Base-by-base conservation (phyloP, 768 basidiomycete species). In the Podaxis sp. region DNA sequence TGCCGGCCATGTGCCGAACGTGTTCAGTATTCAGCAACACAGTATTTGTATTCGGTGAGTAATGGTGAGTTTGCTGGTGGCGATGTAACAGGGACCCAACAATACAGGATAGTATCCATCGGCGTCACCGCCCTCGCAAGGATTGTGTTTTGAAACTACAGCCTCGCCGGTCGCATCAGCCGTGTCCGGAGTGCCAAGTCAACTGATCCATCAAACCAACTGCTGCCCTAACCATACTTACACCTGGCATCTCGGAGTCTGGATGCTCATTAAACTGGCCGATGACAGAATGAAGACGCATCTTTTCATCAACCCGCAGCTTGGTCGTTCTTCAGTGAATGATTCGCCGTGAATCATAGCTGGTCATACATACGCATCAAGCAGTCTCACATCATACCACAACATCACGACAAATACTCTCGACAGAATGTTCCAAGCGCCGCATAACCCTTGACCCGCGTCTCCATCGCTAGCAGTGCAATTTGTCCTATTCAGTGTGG, bases 331-430 rank as follows among this genome's bases (percentile, higher is more conserved):
- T 5, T 5, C 42, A n/a, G 9, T 55, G 25, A 44, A 55, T 55
- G 59, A 61, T 55, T 47, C 28, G 18, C 52, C 16, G 21, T 61
- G 59, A 61, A 61, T 61, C 59, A 61, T 40, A 2, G 21, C 44
- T 16, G 9, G 46, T 61, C 59, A 61, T 61, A 16, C 32, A 37
- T 47, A 50, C 51, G 5, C 59, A 53, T n/a, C 5, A 42, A 59
- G 40, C 28, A 48, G 21, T 4, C 59, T 38, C n/a, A 48, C 58
- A 46, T 11, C 52, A 25, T 53, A 16, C 21, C 7, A 10, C 52
- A 10, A 13, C 37, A 9, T 9, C 36, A 3, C 9, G 4, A 38
- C 21, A 11, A 21, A 21, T n/a, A 6, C 23, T 23, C 32, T 37
- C 23, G 21, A 37, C 6, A 21, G 47, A 27, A 44, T 18, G 42